Evolutionary conservation across 75 land plant genomes (phyloP).

Genomic region (Ceratopteris richardii): DNA sequence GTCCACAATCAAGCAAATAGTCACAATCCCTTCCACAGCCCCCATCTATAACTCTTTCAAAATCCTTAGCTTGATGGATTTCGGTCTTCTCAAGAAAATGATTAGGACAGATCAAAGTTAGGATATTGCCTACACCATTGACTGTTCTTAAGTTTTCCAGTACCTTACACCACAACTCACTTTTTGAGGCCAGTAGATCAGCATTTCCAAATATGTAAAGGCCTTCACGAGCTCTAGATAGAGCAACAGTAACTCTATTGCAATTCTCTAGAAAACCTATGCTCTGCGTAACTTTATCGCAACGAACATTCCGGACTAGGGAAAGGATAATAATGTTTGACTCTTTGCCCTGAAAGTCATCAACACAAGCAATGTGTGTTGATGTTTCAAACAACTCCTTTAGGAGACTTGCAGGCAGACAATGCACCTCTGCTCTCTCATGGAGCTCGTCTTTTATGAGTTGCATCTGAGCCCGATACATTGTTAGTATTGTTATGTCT

Average conservation of each 20-base stretch:
- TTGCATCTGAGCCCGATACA: slow-evolving; percentile 19
- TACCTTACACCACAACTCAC: slow-evolving; percentile 16
- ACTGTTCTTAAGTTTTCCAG: neutral
- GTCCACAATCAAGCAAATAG: slow-evolving; percentile 18
- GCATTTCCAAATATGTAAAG: slow-evolving; percentile 20
- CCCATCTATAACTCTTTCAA: slow-evolving; percentile 13
- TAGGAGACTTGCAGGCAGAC: neutral
- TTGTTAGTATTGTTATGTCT: slow-evolving; percentile 21
- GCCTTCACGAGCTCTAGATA: slow-evolving; percentile 14
- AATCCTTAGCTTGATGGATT: slow-evolving; percentile 15
- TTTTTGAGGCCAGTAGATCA: slow-evolving; percentile 13
- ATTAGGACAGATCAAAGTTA: slow-evolving; percentile 18
- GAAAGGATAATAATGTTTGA: slow-evolving; percentile 32
- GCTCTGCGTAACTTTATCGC: slow-evolving; percentile 12
- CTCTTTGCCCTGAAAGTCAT: slow-evolving; percentile 36
- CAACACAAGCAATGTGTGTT: slow-evolving; percentile 16
- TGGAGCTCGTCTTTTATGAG: slow-evolving; percentile 10
- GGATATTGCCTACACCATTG: slow-evolving; percentile 10
- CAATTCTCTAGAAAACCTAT: slow-evolving; percentile 21
- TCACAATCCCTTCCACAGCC: slow-evolving; percentile 15
- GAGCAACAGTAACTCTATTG: slow-evolving; percentile 16
- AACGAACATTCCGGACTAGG: slow-evolving; percentile 17
- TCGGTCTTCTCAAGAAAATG: slow-evolving; percentile 13
- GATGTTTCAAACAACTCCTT: neutral
- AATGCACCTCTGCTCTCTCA: slow-evolving; percentile 1